Evolutionary conservation across 1,139 yeast genomes (phyloP), one percentile per base, ranked within the genome.

Genomic region (Yamadazyma triangularis): DNA sequence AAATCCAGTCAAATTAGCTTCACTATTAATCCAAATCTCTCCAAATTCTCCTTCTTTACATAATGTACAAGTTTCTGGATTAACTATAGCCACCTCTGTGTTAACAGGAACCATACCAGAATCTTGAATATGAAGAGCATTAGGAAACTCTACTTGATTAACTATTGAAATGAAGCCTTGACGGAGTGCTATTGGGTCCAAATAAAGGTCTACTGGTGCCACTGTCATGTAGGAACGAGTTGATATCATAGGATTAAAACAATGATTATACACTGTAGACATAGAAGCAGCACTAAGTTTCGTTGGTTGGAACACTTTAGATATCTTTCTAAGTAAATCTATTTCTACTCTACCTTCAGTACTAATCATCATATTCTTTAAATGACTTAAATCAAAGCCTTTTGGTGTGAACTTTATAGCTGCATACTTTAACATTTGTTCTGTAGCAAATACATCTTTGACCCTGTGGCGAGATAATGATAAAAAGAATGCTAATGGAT

Each of bases 101-200:
- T 95, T 86, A 11, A 88, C 91, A 0, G 96, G 95, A 0, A 89
- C 96, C 73, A 89, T 84, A 7, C 99, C 99, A 0, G 95, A 85
- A 51, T 93, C 98, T 48, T 88, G 96, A 11, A 93, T 62, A 40
- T 81, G 82, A 32, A 91, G 61, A 0, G 88, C 85, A 34, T 77
- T 73, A 2, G 82, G 78, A 30, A 73, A 74, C 33, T 74, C 79
- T 2, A 72, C 71, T 15, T 86, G 93, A 42, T 85, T 83, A 3
- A 88, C 91, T 18, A 85, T 73, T 12, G 87, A 79, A 2, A 91
- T 72, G 35, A 81, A 77, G 3, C 99, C 98, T 45, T 87, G 93
- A 20, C 97, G 71, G 36, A 93, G 64, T 0, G 95, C 93, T 34
- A 83, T 69, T 1, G 96, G 91, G 51, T 93, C 97, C 32, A 91